Conservation (phyloP, 2,329 filamentous ascomycete species). For the Pseudogymnoascus pannorum region DNA sequence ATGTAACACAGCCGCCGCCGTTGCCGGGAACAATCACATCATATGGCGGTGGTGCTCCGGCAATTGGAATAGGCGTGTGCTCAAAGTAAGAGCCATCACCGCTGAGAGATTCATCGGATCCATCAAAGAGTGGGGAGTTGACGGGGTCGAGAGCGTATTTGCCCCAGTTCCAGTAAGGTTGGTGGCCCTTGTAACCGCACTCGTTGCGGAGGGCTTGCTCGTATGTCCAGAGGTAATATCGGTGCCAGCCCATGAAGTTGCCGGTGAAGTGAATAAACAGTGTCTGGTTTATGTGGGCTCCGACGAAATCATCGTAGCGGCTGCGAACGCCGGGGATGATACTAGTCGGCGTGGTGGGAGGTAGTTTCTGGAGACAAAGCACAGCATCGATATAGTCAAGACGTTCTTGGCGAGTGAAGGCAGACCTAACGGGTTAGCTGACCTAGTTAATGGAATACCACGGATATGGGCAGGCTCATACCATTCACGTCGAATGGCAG, state of each 20-base stretch:
- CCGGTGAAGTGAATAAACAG: conserved; percentile 22
- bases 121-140: conserved; percentile 48
- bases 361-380: conserved; percentile 30
- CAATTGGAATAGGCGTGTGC: conserved; percentile 24
- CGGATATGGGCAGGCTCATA: conserved; percentile 16
- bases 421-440: conserved; percentile 12
- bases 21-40: conserved; percentile 38
- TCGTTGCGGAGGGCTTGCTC: conserved; percentile 36
- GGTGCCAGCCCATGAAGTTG: conserved; percentile 39
- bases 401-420: conserved; percentile 17
- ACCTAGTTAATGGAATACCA: neutral
- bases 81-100: conserved; percentile 37
- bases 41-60: conserved; percentile 12
- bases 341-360: conserved; percentile 27
- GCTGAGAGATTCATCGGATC: conserved; percentile 42
- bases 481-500: conserved; percentile 37
- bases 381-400: conserved; percentile 32
- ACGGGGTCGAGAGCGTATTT: conserved; percentile 38
- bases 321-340: conserved; percentile 28
- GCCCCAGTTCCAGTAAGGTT: conserved; percentile 41
- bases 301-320: conserved; percentile 34
- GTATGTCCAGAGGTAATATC: conserved; percentile 36
- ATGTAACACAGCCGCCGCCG: conserved; percentile 47
- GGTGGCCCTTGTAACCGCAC: conserved; percentile 37
- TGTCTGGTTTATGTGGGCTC: conserved; percentile 32